These are phyloP conservation scores for Sarocladiaceae sp. DNA, from an alignment of 2,329 filamentous ascomycete species.

Conservation along the genomic window DNA sequence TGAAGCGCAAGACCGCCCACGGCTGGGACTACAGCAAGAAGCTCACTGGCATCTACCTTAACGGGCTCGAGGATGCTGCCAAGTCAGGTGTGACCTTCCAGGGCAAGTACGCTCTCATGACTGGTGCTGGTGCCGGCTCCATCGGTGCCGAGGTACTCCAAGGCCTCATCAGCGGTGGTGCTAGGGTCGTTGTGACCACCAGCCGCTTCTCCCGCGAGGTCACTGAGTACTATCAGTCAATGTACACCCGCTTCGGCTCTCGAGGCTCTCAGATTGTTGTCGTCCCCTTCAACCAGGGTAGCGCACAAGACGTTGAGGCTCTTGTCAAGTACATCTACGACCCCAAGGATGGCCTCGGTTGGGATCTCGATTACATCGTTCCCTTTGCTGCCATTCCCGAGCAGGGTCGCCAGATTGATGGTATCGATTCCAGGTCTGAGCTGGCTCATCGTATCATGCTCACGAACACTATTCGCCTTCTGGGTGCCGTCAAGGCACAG, in stretches of 20 bases:
- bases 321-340: constrained; percentile 96
- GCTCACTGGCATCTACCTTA: constrained; percentile 85
- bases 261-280: constrained; percentile 95
- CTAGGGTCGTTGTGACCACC: constrained; percentile 94
- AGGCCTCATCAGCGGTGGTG: constrained; percentile 91
- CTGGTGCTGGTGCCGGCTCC: constrained; percentile 92
- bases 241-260: constrained; percentile 92
- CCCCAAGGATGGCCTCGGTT: constrained; percentile 89
- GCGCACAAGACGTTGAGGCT: constrained; percentile 94
- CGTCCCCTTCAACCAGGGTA: constrained; percentile 98
- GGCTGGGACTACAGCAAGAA: constrained; percentile 99
- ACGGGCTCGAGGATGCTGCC: constrained; percentile 84
- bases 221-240: constrained; percentile 97
- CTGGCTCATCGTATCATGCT: constrained; percentile 98
- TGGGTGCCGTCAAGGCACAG: constrained; percentile 85
- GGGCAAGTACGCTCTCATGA: constrained; percentile 96
- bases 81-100: constrained; percentile 83
- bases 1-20: constrained; percentile 88
- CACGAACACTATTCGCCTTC: constrained; percentile 87
- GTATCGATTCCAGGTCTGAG: constrained; percentile 94
- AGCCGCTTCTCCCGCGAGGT: constrained; percentile 95
- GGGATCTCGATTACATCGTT: constrained; percentile 94
- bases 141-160: constrained; percentile 96
- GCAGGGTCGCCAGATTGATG: constrained; percentile 95
- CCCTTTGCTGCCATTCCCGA: constrained; percentile 97